Evolutionary conservation across 2,329 filamentous ascomycete species (phyloP), one percentile per base, ranked within the genome.

Genomic region (Calonectria pseudoturangicola): DNA sequence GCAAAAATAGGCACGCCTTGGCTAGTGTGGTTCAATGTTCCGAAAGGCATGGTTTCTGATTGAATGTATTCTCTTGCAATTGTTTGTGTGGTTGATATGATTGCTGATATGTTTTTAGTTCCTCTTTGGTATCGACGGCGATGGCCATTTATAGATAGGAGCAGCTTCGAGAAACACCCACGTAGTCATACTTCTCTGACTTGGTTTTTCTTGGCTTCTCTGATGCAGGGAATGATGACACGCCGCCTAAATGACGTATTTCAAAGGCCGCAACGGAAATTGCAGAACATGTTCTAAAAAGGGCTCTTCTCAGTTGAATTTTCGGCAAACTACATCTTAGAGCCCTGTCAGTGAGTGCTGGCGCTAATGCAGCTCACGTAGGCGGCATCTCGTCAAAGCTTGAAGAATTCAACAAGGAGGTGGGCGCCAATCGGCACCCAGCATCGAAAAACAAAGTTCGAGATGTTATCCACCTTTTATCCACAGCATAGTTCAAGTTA

Each of bases 1-100:
- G 71, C 50, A 70, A 73, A 73, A 27, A 36, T 33, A 51, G 66
- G 66, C 50, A 72, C 45, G 5, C 67, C 54, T 47, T 73, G 60
- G 45, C 45, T 47, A 39, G 62, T 73, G 45, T 70, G 25, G n/a
- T 43, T 13, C 13, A 73, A 45, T 36, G 30, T 73, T 13, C 71
- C 71, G 15, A 48, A 56, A 73, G 71, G 71, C 71, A 73, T 73
- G 28, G 8, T 36, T 36, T 1, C 8, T 3, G 33, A 12, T 3
- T 36, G 10, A 13, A 13, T 3, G 33, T 36, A 13, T 36, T 36
- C 7, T 36, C 9, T 9, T 36, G 10, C 33, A 36, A 36, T 36
- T 36, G 33, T 13, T 36, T 9, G 33, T 36, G 7, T 36, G 33
- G 33, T 13, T 36, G 33, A 9, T 9, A 13, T 10, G 33, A 33